Percentiles rank a stretch among this genome's conserved stretches.
Conservation (phyloP, 2,329 filamentous ascomycete genomes). For the Penicillium sp. region DNA sequence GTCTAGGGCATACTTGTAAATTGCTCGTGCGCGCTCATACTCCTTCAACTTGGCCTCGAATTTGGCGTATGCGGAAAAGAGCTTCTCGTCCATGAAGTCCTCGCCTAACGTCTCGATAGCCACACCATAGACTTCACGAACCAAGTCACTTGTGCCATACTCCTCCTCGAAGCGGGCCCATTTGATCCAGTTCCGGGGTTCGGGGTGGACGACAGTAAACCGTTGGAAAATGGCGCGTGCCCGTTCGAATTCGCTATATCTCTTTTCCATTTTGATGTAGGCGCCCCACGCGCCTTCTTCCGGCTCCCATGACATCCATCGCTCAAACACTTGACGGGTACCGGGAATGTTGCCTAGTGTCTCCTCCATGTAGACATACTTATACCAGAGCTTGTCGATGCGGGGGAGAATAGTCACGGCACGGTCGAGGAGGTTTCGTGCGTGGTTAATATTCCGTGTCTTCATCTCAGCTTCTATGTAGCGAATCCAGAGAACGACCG, state of each 20-base stretch:
- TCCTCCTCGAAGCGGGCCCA: conserved; percentile 98
- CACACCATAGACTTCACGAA: conserved; percentile 85
- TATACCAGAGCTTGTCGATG: conserved; percentile 97
- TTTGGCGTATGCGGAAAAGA: conserved; percentile 93
- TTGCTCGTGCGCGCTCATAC: conserved; percentile 86
- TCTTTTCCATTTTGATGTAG: conserved; percentile 95
- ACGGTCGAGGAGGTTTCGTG: conserved; percentile 87
- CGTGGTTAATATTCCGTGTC: conserved; percentile 91
- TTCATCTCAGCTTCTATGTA: conserved; percentile 98
- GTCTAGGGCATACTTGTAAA: conserved; percentile 96
- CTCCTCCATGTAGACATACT: conserved; percentile 99
- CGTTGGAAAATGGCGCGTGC: conserved; percentile 87
- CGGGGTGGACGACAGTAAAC: conserved; percentile 89
- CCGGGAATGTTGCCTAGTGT: conserved; percentile 92
- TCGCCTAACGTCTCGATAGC: conserved; percentile 89
- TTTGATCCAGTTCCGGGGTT: conserved; percentile 97
- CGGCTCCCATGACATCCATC: conserved; percentile 98
- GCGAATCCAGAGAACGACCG: conserved; percentile 82
- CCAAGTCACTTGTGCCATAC: conserved; percentile 84
- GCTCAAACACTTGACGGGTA: conserved; percentile 89
- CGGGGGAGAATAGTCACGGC: conserved; percentile 90
- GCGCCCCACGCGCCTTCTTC: conserved; percentile 93
- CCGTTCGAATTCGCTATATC: conserved; percentile 86
- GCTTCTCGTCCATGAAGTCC: conserved; percentile 91
- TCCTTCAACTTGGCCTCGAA: conserved; percentile 95